Evolutionary conservation across 768 basidiomycete species (phyloP).

Genomic region (Gloeophyllum trabeum): DNA sequence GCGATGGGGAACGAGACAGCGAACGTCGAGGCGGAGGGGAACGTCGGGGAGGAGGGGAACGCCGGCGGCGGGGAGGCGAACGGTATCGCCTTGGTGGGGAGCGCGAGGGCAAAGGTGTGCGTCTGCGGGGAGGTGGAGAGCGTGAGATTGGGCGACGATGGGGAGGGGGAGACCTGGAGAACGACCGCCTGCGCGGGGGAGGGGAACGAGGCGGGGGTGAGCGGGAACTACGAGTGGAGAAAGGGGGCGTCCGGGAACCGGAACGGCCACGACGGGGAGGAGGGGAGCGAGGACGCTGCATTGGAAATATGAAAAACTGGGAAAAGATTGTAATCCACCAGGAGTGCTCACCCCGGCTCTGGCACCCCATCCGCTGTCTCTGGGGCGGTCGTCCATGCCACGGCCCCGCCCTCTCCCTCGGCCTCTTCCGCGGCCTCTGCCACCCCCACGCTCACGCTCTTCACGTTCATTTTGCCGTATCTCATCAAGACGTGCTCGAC

Average conservation of each 20-base stretch:
- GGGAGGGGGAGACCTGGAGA: slow-evolving; percentile 30
- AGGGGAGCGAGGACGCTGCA: slow-evolving; percentile 15
- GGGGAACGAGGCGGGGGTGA: slow-evolving; percentile 7
- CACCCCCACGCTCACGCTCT: slow-evolving; percentile 30
- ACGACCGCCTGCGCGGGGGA: slow-evolving; percentile 13
- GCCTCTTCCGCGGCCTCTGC: slow-evolving; percentile 50
- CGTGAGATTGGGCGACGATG: slow-evolving; percentile 27
- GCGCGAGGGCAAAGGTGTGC: slow-evolving; percentile 3
- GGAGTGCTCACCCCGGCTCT: slow-evolving; percentile 36
- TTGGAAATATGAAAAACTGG: slow-evolving; percentile 2
- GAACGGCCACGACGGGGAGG: slow-evolving; percentile 12
- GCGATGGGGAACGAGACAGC: slow-evolving; percentile 34
- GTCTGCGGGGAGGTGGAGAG: slow-evolving; percentile 10
- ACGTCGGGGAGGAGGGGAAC: slow-evolving; percentile 1
- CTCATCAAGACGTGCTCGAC: slow-evolving; percentile 58
- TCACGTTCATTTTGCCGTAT: slow-evolving; percentile 48
- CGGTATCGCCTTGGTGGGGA: slow-evolving; percentile 12
- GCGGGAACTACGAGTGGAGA: slow-evolving; percentile 13
- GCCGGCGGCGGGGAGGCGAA: slow-evolving; percentile 17
- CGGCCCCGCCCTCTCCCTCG: slow-evolving; percentile 33
- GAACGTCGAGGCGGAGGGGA: slow-evolving; percentile 19
- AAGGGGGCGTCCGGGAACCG: slow-evolving; percentile 14
- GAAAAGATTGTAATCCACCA: slow-evolving; percentile 5
- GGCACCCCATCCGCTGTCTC: slow-evolving; percentile 58
- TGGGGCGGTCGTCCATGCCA: slow-evolving; percentile 32